Evolutionary conservation across 768 basidiomycete species (phyloP).

Genomic region (Galerina sulciceps): DNA sequence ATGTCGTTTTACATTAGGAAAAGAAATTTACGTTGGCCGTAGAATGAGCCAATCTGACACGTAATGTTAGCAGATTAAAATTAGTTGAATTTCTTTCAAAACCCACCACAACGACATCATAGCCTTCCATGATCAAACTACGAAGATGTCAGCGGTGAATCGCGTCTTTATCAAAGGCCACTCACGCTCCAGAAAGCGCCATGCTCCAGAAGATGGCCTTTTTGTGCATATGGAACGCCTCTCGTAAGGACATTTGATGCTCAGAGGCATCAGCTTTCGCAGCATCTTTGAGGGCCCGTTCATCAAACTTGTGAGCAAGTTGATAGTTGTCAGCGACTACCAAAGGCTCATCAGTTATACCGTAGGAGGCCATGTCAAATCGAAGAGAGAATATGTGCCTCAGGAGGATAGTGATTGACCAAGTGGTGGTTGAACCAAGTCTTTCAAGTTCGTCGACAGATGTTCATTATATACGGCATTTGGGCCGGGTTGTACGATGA

Average conservation of each 20-base stretch:
- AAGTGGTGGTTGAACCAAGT: no score
- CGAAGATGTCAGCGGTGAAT: neutral
- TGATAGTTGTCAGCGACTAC: neutral
- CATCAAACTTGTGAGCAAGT: neutral
- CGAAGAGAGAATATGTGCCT: no score
- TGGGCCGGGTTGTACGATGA: no score
- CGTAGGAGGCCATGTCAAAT: neutral
- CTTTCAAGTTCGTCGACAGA: no score
- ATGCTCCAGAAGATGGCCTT: conserved; percentile 5
- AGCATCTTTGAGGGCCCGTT: conserved; percentile 3
- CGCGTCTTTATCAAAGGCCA: neutral
- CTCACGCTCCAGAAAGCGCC: neutral
- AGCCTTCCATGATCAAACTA: conserved; percentile 3
- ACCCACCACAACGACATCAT: conserved; percentile 3
- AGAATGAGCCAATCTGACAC: neutral
- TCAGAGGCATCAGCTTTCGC: neutral
- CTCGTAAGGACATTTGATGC: conserved; percentile 1
- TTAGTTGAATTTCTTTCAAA: neutral
- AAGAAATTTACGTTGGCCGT: neutral
- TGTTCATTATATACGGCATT: no score
- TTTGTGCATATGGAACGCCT: neutral
- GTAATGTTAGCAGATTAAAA: neutral
- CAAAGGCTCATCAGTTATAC: neutral
- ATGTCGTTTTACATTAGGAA: neutral
- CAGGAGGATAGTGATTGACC: no score